Evolutionary conservation across 768 basidiomycete species (phyloP).

Genomic region (Tulasnella sp.): DNA sequence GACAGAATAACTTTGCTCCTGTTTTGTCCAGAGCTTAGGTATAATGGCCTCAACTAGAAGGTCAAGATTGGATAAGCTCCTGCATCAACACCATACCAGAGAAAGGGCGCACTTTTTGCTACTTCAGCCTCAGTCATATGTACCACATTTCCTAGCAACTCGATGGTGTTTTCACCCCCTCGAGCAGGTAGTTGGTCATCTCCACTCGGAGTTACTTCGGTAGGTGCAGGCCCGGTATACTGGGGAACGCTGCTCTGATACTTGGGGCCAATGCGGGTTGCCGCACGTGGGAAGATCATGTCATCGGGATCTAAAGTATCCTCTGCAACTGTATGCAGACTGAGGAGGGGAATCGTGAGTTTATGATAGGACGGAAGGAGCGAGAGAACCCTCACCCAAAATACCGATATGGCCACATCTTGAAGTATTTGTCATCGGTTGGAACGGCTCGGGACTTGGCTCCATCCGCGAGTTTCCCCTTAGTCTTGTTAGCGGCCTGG

Average conservation of each 20-base stretch:
- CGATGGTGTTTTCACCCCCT: constrained; percentile 68
- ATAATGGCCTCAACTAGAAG: constrained; percentile 64
- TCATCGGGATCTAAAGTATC: constrained; percentile 95
- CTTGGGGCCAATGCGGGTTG: constrained; percentile 84
- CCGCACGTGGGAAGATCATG: constrained; percentile 90
- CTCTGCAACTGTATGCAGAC: constrained; percentile 84
- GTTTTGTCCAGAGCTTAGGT: constrained; percentile 44
- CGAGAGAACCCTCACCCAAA: constrained; percentile 68
- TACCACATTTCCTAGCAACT: constrained; percentile 62
- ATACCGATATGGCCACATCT: constrained; percentile 93
- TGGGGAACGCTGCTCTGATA: constrained; percentile 66
- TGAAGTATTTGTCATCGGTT: constrained; percentile 74
- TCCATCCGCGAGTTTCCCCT: constrained; percentile 29
- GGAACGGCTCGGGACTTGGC: constrained; percentile 64
- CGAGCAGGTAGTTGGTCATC: constrained; percentile 47
- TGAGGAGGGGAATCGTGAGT: constrained; percentile 35
- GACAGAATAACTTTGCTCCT: constrained; percentile 49
- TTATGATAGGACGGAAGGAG: not conserved
- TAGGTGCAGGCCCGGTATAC: constrained; percentile 32
- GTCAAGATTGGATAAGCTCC: not conserved
- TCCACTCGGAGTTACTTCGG: constrained; percentile 20
- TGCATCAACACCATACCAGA: not conserved
- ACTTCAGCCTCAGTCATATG: constrained; percentile 64
- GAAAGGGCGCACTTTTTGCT: constrained; percentile 38
- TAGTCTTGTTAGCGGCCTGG: constrained; percentile 1